A percentile compares a stretch with the other conserved stretches of the same genome.
phyloP scores from a whole-genome alignment of 2,329 filamentous ascomycete genomes.

The Penicillium sp. region DNA sequence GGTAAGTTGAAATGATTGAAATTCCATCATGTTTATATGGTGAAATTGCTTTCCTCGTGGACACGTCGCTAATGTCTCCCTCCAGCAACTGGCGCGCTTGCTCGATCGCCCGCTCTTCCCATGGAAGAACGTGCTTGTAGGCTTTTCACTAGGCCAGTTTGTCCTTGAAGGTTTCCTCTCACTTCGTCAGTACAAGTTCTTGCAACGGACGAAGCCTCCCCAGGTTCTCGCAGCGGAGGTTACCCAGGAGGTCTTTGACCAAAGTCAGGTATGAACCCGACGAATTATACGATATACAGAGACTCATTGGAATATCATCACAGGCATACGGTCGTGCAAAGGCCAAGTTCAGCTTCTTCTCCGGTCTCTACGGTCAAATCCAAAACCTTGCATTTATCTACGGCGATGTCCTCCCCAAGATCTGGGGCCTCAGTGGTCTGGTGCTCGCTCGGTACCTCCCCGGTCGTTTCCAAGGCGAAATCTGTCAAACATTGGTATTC shows the following conservation, averaged over 20 bases:
- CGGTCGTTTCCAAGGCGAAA: constrained; percentile 80
- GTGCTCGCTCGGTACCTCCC: constrained; percentile 74
- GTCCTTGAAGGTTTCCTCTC: constrained; percentile 86
- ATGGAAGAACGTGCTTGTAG: constrained; percentile 94
- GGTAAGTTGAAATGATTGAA: constrained; percentile 19
- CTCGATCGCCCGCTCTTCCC: constrained; percentile 92
- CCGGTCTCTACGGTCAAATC: constrained; percentile 76
- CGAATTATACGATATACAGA: not conserved
- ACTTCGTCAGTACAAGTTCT: constrained; percentile 81
- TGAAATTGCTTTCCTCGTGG: constrained; percentile 12
- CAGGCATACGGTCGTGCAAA: constrained; percentile 92
- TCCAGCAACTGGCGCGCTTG: constrained; percentile 69
- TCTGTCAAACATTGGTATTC: constrained; percentile 89
- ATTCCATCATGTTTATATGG: constrained; percentile 3
- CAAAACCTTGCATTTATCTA: constrained; percentile 89
- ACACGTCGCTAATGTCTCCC: constrained; percentile 12
- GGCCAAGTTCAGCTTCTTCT: constrained; percentile 81
- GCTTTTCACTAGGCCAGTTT: constrained; percentile 90
- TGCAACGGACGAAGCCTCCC: constrained; percentile 75
- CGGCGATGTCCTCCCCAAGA: constrained; percentile 82
- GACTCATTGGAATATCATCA: not conserved
- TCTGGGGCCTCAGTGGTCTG: constrained; percentile 79
- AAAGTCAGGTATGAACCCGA: constrained; percentile 65
- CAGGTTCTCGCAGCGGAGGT: constrained; percentile 87
- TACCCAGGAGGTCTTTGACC: constrained; percentile 85